These are phyloP conservation scores for Leccinum subgranulosum DNA, from an alignment of 768 basidiomycete species.

Conservation along the genomic window DNA sequence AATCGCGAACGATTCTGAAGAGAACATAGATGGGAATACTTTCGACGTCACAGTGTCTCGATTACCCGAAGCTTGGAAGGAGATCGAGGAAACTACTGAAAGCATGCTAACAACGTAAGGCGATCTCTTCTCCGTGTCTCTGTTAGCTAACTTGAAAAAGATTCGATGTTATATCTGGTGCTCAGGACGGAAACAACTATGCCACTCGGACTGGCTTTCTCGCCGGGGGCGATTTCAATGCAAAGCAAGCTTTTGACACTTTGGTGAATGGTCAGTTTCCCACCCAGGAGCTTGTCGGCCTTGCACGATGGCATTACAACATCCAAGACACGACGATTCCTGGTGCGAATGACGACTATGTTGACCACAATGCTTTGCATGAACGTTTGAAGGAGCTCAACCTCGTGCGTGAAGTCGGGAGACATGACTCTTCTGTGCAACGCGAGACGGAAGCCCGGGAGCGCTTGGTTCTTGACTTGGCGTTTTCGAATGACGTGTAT, in stretches of 20 bases:
- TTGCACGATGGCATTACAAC: conserved; percentile 53
- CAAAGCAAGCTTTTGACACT: conserved; percentile 50
- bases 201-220: conserved; percentile 56
- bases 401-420: conserved; percentile 36
- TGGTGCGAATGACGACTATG: conserved; percentile 38
- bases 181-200: conserved; percentile 45
- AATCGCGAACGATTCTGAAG: conserved; percentile 24
- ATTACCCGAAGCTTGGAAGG: conserved; percentile 57
- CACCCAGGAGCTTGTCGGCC: conserved; percentile 33
- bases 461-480: conserved; percentile 61
- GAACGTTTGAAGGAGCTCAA: conserved; percentile 45
- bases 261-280: conserved; percentile 48
- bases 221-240: conserved; percentile 49
- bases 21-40: conserved; percentile 35
- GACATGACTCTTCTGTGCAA: conserved; percentile 39
- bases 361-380: conserved; percentile 33
- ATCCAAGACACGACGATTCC: conserved; percentile 44
- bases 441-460: conserved; percentile 56
- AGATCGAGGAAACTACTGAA: conserved; percentile 44
- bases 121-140: not conserved
- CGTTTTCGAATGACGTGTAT: conserved; percentile 56
- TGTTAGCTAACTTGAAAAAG: conserved; percentile 34
- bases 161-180: conserved; percentile 58
- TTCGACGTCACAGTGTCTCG: conserved; percentile 50
- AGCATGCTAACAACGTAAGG: conserved; percentile 61